Conservation (phyloP, 352 stramenopile genomes). For the Blastocystis sp. region DNA sequence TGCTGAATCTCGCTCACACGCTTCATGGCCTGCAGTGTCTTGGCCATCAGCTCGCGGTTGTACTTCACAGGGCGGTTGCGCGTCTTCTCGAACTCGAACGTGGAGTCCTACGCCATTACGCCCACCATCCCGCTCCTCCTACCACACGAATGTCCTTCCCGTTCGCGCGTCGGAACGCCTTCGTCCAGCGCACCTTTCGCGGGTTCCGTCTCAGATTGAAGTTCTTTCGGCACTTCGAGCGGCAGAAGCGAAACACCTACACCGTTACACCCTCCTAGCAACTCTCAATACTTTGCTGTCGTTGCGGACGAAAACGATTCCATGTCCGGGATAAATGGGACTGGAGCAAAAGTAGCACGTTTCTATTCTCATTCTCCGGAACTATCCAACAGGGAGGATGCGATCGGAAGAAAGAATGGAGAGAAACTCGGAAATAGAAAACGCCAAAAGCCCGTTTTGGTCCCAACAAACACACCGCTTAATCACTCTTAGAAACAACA, state of each 20-base stretch:
- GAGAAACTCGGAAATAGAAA: not conserved
- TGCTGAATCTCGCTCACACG: slow-evolving; percentile 93
- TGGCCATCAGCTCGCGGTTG: slow-evolving; percentile 94
- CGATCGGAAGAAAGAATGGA: slow-evolving; percentile 1
- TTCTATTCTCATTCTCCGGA: slow-evolving; percentile 49
- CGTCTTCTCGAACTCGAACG: slow-evolving; percentile 99
- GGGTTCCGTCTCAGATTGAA: slow-evolving; percentile 99
- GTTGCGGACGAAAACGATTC: not conserved
- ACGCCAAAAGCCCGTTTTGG: not conserved
- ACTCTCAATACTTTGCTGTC: not conserved
- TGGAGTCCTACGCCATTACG: slow-evolving; percentile 81
- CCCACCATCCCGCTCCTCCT: not conserved
- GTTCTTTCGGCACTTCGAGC: slow-evolving; percentile 99
- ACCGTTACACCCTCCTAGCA: not conserved
- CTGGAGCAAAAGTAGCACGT: slow-evolving; percentile 56
- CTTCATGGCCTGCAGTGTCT: slow-evolving; percentile 96
- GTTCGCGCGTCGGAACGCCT: slow-evolving; percentile 91
- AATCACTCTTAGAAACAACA: slow-evolving; percentile 44
- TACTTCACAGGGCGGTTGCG: slow-evolving; percentile 97
- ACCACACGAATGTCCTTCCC: slow-evolving; percentile 97
- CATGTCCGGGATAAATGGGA: not conserved
- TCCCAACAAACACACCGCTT: slow-evolving; percentile 48
- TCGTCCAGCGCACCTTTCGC: slow-evolving; percentile 99
- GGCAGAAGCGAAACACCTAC: slow-evolving; percentile 84
- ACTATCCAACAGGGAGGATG: not conserved